phyloP scores from a whole-genome alignment of 805 yeast species.

The Candida alai region DNA sequence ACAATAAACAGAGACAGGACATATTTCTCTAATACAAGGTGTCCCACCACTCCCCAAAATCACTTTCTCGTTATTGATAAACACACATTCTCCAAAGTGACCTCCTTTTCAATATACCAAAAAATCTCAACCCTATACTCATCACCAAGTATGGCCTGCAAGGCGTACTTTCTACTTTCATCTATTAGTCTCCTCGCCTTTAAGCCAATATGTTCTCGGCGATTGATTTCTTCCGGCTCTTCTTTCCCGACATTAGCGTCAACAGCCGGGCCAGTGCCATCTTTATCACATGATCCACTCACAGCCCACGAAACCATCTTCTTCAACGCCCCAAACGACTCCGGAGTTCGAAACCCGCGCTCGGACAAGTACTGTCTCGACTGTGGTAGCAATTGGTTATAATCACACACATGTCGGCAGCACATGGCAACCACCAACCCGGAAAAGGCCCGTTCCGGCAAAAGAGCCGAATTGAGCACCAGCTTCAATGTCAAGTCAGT shows the following conservation, averaged over 20 bases:
- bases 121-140: slow-evolving; percentile 49
- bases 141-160: slow-evolving; percentile 24
- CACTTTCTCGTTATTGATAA: slow-evolving; percentile 29
- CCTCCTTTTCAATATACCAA: slow-evolving; percentile 51
- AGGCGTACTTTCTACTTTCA: slow-evolving; percentile 57
- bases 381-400: slow-evolving; percentile 48
- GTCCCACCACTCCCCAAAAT: no score
- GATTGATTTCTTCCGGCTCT: slow-evolving; percentile 32
- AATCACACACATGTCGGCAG: slow-evolving; percentile 80
- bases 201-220: slow-evolving; percentile 61
- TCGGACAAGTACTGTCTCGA: slow-evolving; percentile 38
- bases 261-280: no score
- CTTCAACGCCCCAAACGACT: slow-evolving; percentile 46
- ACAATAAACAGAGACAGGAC: no score
- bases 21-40: no score
- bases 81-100: slow-evolving; percentile 72
- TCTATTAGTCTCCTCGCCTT: slow-evolving; percentile 72
- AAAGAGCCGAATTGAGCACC: slow-evolving; percentile 39
- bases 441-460: slow-evolving; percentile 21
- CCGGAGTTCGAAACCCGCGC: slow-evolving; percentile 27
- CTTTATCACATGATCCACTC: slow-evolving; percentile 51
- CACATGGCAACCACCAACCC: slow-evolving; percentile 88
- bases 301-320: slow-evolving; percentile 89
- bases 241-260: background rate
- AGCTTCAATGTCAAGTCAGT: slow-evolving; percentile 80